Percentiles rank a stretch among this genome's conserved stretches.
Conservation (phyloP, 352 stramenopile species). For the Phytophthora uliginosa region DNA sequence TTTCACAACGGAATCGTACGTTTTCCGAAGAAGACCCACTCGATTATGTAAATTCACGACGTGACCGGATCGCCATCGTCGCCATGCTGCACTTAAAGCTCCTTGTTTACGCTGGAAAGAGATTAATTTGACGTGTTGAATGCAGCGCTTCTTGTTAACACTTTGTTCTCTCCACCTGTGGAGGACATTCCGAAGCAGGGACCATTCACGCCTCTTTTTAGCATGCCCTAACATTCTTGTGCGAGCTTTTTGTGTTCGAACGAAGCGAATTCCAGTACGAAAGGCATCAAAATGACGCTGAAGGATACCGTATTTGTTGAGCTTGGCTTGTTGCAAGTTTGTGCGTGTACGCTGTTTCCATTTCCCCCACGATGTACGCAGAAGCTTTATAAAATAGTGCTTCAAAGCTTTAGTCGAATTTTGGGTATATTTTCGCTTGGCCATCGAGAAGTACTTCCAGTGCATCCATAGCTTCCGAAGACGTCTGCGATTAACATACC, state of each 20-base stretch:
- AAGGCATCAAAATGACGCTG: slow-evolving; percentile 68
- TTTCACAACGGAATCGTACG: slow-evolving; percentile 22
- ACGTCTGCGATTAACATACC: slow-evolving; percentile 68
- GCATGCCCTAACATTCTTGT: slow-evolving; percentile 39
- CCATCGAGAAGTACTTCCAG: slow-evolving; percentile 85
- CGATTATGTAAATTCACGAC: slow-evolving; percentile 24
- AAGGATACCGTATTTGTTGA: slow-evolving; percentile 58
- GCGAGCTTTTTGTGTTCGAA: slow-evolving; percentile 33
- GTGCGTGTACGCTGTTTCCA: slow-evolving; percentile 56
- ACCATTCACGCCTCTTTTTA: slow-evolving; percentile 35
- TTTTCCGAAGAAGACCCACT: slow-evolving; percentile 26
- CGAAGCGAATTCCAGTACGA: slow-evolving; percentile 37
- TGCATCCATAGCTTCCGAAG: slow-evolving; percentile 80
- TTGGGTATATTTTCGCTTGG: slow-evolving; percentile 73
- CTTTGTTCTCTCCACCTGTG: slow-evolving; percentile 28
- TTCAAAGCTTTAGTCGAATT: slow-evolving; percentile 79
- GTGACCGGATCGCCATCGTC: slow-evolving; percentile 45
- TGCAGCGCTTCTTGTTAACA: slow-evolving; percentile 31
- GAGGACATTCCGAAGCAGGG: slow-evolving; percentile 28
- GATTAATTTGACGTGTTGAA: slow-evolving; percentile 29
- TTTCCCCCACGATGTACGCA: slow-evolving; percentile 58
- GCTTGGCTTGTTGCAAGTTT: slow-evolving; percentile 54
- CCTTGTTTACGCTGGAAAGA: slow-evolving; percentile 21
- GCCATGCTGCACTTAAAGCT: slow-evolving; percentile 46
- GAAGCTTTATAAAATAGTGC: slow-evolving; percentile 79